Conservation (phyloP, 768 basidiomycete species). For the Trametes cinnabarina region DNA sequence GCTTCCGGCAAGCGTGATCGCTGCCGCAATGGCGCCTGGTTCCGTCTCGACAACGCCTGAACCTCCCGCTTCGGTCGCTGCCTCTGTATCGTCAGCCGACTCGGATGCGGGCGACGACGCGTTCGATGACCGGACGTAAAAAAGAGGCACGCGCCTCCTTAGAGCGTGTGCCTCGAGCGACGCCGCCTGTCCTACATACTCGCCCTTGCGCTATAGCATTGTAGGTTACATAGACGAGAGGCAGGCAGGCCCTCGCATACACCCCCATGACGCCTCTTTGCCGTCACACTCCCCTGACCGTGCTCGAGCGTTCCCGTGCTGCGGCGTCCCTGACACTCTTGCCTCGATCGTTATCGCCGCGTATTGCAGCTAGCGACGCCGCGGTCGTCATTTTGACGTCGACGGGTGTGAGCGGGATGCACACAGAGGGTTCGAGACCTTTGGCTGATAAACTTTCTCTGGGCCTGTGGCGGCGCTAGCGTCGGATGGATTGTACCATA, state of each 20-base stretch:
- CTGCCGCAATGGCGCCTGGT: neutral
- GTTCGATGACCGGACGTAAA: neutral
- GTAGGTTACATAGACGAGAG: neutral
- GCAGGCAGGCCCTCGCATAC: neutral
- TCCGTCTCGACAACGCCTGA: neutral
- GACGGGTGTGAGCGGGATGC: neutral
- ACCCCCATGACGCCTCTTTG: neutral
- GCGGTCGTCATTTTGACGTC: neutral
- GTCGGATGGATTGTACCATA: neutral
- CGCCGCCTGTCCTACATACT: neutral
- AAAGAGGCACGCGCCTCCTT: neutral
- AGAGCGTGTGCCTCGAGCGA: neutral
- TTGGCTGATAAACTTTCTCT: neutral
- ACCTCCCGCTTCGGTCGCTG: neutral
- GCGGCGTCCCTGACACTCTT: neutral
- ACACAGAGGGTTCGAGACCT: too few relatives aligned
- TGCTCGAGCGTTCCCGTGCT: neutral
- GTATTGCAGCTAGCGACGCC: neutral
- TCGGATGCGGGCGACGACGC: neutral
- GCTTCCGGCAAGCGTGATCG: conserved; percentile 1
- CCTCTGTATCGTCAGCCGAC: neutral
- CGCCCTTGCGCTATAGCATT: neutral
- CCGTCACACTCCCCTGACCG: neutral
- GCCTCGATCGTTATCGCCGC: neutral
- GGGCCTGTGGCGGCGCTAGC: neutral